Base-by-base conservation (phyloP, 768 basidiomycete genomes). In the Lactarius hatsudake region DNA sequence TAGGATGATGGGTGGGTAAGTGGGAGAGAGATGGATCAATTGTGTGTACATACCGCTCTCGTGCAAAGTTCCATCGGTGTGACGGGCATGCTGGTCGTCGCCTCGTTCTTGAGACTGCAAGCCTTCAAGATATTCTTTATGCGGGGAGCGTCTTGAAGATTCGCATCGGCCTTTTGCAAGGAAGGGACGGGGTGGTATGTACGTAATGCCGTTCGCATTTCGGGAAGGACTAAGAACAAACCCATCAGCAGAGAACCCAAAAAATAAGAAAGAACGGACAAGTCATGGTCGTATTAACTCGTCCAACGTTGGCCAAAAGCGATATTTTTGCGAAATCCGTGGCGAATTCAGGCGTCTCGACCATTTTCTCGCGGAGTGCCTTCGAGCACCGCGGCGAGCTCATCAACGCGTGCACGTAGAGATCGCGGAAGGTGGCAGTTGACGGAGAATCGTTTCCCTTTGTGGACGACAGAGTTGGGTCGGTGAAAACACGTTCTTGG, bases 271-370 rank as follows among this genome's bases (percentile, higher is more conserved):
- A 53, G 36, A 48, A 70, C 54, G 53, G 73, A 92, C 91, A 93
- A 67, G 90, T 90, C 84, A 91, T 87, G 5, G 90, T 93, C 6
- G 90, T 90, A 73, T 91, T 91, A 70, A 93, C 84, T 63, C 90
- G 79, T 34, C 90, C 90, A n/a, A 91, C 86, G 71, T 93, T 93
- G 26, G 89, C 86, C 32, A 91, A 78, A 5, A 92, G 78, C 1
- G 86, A 83, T 45, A 92, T 81, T 83, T 89, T 90, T n/a, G 86
- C 85, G 77, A 90, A 88, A 74, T 88, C 88, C 36, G 83, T 80
- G 3, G 85, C 84, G 72, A 88, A 90, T 17, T 77, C 75, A 10
- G 83, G 77, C 17, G 81, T 82, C 42, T 87, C 85, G n/a, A 76
- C 72, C 78, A 93, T 86, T 75, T 88, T 91, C 74, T 89, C 87